Evolutionary conservation across 2,329 filamentous ascomycete genomes (phyloP), one percentile per base, ranked within the genome.

Genomic region (Xylariales sp.): DNA sequence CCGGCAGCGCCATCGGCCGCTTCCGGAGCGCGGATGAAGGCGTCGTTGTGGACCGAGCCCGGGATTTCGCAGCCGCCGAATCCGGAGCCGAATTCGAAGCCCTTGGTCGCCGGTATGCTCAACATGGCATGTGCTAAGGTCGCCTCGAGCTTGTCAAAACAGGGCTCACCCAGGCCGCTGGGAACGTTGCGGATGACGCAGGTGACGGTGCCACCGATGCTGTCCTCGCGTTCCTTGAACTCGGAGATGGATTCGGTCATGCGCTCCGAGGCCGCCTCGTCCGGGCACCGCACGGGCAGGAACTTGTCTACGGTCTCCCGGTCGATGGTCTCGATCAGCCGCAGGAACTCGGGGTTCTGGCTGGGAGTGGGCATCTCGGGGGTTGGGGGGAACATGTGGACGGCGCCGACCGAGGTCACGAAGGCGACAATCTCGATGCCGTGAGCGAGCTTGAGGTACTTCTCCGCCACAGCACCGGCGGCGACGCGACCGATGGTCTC

Each of bases 401-500:
- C 78, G 53, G 73, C 74, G 55, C 93, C 91, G 40, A 97, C 86
- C 6, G 85, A 91, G 35, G 87, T 82, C 45, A 89, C 87, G 57
- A 91, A 97, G 48, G 90, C 87, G 39, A 93, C 84, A 53, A 97
- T 95, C 67, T 96, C 88, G 48, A 96, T 76, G 45, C 85, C 85
- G 61, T 95, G 85, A 20, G 85, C 78, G 38, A 89, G 72, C 44
- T 68, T 73, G 24, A 97, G 76, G 70, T 91, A 96, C 63, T 97
- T 95, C 62, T 98, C 91, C 25, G 88, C 88, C 51, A 97, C 88
- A 29, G 89, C 86, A 41, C 90, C 89, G 15, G 90, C 90, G 35
- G 91, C 90, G 16, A 97, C 91, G 50, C 91, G 79, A 46, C 85
- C 88, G 57, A 97, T 95, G 10, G 91, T 97, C 74, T 97, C 91